A percentile compares a stretch with the other conserved stretches of the same genome.
These are phyloP conservation scores for Blastobotrys elegans DNA, from an alignment of 1,139 yeast species.

Conservation along the genomic window DNA sequence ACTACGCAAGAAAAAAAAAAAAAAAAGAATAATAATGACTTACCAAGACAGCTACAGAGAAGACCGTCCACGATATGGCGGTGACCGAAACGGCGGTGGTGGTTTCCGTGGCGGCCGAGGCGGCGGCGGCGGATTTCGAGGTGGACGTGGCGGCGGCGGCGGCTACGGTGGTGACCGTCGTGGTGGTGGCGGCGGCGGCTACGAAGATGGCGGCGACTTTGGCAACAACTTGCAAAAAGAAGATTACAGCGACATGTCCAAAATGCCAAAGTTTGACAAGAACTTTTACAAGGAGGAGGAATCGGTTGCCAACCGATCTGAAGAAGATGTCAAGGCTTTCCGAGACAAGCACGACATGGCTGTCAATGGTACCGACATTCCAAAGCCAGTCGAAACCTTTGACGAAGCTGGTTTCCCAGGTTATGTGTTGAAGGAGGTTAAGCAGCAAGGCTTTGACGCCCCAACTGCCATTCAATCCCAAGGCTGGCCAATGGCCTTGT, in stretches of 20 bases:
- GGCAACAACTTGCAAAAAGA: conserved; percentile 57
- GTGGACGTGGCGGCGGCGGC: conserved; percentile 27
- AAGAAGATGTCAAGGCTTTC: conserved; percentile 65
- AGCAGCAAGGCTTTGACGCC: conserved; percentile 84
- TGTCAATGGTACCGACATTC: conserved; percentile 75
- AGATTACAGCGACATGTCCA: conserved; percentile 64
- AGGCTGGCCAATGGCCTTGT: conserved; percentile 99
- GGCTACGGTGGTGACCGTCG: conserved; percentile 26
- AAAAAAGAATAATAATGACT: conserved; percentile 10
- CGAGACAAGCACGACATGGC: conserved; percentile 85
- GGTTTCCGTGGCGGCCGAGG: conserved; percentile 16
- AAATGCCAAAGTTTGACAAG: conserved; percentile 87
- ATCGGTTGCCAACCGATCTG: conserved; percentile 67
- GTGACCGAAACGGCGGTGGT: conserved; percentile 13
- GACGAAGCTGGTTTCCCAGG: conserved; percentile 98
- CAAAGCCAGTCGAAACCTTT: conserved; percentile 87
- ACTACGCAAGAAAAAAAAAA: too few relatives aligned
- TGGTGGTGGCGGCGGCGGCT: conserved; percentile 39
- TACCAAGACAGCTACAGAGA: conserved; percentile 24
- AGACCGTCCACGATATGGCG: conserved; percentile 13
- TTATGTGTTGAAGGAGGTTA: conserved; percentile 83
- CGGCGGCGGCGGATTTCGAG: conserved; percentile 9
- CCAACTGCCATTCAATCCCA: conserved; percentile 98
- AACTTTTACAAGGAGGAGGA: conserved; percentile 89
- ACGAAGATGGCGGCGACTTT: conserved; percentile 39